Base-by-base conservation (phyloP, 129 eudicot species). In the Chrysanthemum seticuspe region DNA sequence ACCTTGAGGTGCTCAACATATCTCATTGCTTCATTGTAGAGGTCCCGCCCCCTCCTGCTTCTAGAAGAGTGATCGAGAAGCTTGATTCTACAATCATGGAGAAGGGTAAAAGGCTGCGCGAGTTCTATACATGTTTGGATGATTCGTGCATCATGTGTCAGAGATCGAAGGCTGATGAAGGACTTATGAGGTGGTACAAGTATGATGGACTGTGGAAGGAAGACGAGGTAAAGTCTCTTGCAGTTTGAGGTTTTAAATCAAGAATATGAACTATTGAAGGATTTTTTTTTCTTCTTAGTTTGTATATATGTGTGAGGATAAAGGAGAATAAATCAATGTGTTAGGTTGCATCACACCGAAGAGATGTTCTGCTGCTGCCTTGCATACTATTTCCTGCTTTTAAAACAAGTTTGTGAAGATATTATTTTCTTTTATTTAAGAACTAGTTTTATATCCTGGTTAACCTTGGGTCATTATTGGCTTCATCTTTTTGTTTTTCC, bases 131-230 rank as follows among this genome's bases (percentile, higher is more conserved):
- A 1, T 89, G 96, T 63, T 74, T 78, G 89, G 70, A 78, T 50
- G 86, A 84, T 14, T 65, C 81, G 0, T 86, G 96, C 52, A 34
- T 69, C 3, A 86, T 82, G 89, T 89, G 96, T 59, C 86, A 78
- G 65, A 74, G 89, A 66, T 78, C 81, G 1, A 84, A 65, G 68
- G 31, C 40, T 29, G 91, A 89, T 21, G 96, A 89, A 76, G 96
- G 96, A 74, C 73, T 89, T 36, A 62, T 89, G 78, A 84, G 91
- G 85, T 89, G 96, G 96, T 86, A 89, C 84, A 89, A 74, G 81
- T 89, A 89, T 70, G 95, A 85, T 63, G 84, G 82, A 14, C 55
- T 80, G 34, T 89, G 96, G 96, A 89, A 84, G 74, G 81, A 63
- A 45, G 96, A 89, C 50, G 96, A 89, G 81, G 84, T 83, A 19